Evolutionary conservation across 805 yeast genomes (phyloP), one percentile per base, ranked within the genome.

Genomic region (Candida parachauliodes): DNA sequence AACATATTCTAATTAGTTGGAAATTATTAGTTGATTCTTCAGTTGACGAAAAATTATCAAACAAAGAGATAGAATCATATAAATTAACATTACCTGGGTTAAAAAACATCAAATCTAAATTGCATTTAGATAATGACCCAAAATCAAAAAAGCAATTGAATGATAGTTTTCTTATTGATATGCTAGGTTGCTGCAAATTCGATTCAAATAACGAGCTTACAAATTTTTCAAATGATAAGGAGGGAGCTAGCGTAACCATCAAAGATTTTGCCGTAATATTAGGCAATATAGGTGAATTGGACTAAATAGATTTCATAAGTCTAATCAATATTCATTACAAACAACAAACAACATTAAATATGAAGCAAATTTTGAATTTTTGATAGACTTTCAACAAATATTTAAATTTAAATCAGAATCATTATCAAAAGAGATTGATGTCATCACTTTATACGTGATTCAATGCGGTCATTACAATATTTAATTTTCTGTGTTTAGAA

Each of bases 211-310:
- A 68, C 1, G 47, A 50, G 5, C 24, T 57, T 4, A 42, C 54
- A 16, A 63, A 57, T 42, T 68, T 56, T 40, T 57, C 57, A 36
- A 51, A 57, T 17, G 46, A 49, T 6, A 51, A 53, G 31, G 38
- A 39, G 8, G 68, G 65, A 1, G 41, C 62, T 8, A 50, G 47
- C 28, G 55, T 68, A 7, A 40, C 47, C 4, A 55, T 68, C 37
- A 65, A 64, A 41, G 72, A 64, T 39, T 68, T 68, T 51, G 72
- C 69, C 1, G 68, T 62, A 39, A 61, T 68, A 6, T 39, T 68
- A 27, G 72, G 72, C 1, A 54, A 52, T 17, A 40, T 68, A 9
- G 72, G 72, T 5, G 70, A 67, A 39, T 50, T 56, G 8, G 67
- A 60, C 25, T 28, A 18, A 38, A n/a, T n/a, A n/a, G 6, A 21